Evolutionary conservation across 108 stramenopile genomes (phyloP).

Genomic region (Nannochloropsis oceanica): DNA sequence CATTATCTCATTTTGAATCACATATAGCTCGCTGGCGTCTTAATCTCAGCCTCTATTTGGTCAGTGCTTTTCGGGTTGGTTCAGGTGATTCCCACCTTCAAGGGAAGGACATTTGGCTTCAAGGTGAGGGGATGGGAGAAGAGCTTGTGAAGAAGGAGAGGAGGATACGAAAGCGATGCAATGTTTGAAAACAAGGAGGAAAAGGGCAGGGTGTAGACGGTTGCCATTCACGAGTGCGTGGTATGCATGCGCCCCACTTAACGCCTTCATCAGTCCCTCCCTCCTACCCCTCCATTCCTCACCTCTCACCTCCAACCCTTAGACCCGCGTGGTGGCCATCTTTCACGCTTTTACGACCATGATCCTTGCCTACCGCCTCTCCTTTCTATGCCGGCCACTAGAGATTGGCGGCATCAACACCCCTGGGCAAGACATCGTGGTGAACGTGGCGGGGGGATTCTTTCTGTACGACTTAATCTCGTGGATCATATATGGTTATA

Average conservation of each 20-base stretch:
- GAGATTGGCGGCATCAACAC: not conserved
- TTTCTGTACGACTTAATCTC: not conserved
- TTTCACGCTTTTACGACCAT: not conserved
- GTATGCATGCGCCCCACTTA: too few relatives aligned
- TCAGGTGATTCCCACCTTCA: not conserved
- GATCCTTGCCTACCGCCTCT: not conserved
- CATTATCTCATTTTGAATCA: not conserved
- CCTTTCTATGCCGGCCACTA: not conserved
- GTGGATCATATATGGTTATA: not conserved
- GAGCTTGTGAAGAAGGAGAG: too few relatives aligned
- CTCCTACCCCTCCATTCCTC: not conserved
- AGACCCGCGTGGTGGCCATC: not conserved
- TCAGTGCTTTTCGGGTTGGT: not conserved
- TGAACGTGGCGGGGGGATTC: not conserved
- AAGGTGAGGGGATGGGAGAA: not conserved
- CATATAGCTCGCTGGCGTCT: not conserved
- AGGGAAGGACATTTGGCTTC: not conserved
- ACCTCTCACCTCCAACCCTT: not conserved
- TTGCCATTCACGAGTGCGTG: too few relatives aligned
- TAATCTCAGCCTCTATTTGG: not conserved
- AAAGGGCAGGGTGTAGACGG: too few relatives aligned
- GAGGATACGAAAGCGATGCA: too few relatives aligned
- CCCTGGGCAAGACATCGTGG: not conserved
- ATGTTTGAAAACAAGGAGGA: too few relatives aligned
- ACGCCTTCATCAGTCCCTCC: too few relatives aligned